These are phyloP conservation scores for Diaporthe sp. DNA, from an alignment of 2,329 filamentous ascomycete genomes.

Conservation along the genomic window DNA sequence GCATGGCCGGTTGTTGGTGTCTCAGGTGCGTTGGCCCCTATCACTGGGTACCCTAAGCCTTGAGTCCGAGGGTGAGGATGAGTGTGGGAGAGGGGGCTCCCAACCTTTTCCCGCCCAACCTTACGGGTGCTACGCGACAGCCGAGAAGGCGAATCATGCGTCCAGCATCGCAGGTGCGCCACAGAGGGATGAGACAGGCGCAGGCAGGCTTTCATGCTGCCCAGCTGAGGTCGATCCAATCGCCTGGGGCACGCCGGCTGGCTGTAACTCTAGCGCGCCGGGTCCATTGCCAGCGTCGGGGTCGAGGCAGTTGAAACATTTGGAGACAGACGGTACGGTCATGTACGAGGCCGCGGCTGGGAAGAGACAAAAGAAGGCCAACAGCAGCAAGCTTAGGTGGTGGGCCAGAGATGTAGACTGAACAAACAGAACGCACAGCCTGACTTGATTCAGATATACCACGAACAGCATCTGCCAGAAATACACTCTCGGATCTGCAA, in stretches of 20 bases:
- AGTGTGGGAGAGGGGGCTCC: slow-evolving; percentile 7
- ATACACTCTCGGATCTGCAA: slow-evolving; percentile 11
- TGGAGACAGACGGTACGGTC: not conserved
- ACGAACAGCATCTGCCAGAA: not conserved
- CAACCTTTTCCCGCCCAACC: slow-evolving; percentile 13
- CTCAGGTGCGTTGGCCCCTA: slow-evolving; percentile 25
- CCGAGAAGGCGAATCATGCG: slow-evolving; percentile 35
- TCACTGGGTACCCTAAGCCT: slow-evolving; percentile 18
- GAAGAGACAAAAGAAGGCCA: not conserved
- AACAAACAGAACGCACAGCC: not conserved
- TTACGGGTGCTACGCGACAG: slow-evolving; percentile 31
- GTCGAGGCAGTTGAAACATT: slow-evolving; percentile 24
- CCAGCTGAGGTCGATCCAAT: slow-evolving; percentile 17
- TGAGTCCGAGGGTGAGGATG: slow-evolving; percentile 18
- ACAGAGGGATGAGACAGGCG: slow-evolving; percentile 38
- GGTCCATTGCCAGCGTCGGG: slow-evolving; percentile 14
- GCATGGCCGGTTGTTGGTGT: not conserved
- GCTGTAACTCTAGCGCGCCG: slow-evolving; percentile 28
- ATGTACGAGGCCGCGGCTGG: not conserved
- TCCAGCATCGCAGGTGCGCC: slow-evolving; percentile 24
- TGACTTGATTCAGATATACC: not conserved
- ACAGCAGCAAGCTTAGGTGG: not conserved
- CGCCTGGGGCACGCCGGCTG: slow-evolving; percentile 8
- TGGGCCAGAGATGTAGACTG: not conserved
- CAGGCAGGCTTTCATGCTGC: slow-evolving; percentile 33